Evolutionary conservation across 371 early-diverging fungal genomes (phyloP).

Genomic region (Apophysomyces variabilis): DNA sequence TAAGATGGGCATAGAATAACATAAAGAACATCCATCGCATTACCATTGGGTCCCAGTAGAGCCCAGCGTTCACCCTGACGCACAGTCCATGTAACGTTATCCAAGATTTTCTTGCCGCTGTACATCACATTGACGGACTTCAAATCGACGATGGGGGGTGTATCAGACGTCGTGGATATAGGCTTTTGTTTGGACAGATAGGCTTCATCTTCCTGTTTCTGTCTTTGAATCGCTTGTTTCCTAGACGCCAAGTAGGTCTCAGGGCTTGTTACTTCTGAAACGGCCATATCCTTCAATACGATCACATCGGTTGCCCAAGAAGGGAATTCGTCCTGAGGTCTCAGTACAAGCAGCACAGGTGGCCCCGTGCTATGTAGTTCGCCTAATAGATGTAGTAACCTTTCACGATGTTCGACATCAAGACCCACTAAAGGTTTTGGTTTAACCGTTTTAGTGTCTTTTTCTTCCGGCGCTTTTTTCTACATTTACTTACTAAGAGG

Average conservation of each 20-base stretch:
- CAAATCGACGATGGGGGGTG: constrained; percentile 41
- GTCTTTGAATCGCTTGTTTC: not conserved
- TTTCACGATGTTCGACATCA: constrained; percentile 56
- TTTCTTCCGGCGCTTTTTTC: not conserved
- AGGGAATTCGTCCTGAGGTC: constrained; percentile 65
- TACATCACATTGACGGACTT: constrained; percentile 53
- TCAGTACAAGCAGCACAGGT: constrained; percentile 51
- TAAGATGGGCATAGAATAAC: constrained; percentile 1
- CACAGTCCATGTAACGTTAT: constrained; percentile 57
- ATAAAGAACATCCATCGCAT: not conserved
- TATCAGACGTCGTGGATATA: constrained; percentile 6
- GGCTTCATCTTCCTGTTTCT: constrained; percentile 18
- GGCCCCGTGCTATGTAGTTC: constrained; percentile 30
- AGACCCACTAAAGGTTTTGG: constrained; percentile 50
- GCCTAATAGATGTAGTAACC: constrained; percentile 45
- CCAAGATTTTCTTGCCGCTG: constrained; percentile 48
- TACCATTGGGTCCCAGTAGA: constrained; percentile 58
- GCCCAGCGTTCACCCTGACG: constrained; percentile 61
- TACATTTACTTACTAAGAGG: constrained; percentile 56
- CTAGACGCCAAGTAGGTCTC: constrained; percentile 27
- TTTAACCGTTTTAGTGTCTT: too few relatives aligned
- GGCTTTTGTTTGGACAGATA: not conserved
- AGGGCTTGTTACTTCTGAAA: constrained; percentile 34
- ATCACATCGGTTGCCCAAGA: constrained; percentile 61
- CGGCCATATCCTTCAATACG: constrained; percentile 35